Base-by-base conservation (phyloP, 495 filamentous ascomycete species). In the Hypoxylon fragiforme region DNA sequence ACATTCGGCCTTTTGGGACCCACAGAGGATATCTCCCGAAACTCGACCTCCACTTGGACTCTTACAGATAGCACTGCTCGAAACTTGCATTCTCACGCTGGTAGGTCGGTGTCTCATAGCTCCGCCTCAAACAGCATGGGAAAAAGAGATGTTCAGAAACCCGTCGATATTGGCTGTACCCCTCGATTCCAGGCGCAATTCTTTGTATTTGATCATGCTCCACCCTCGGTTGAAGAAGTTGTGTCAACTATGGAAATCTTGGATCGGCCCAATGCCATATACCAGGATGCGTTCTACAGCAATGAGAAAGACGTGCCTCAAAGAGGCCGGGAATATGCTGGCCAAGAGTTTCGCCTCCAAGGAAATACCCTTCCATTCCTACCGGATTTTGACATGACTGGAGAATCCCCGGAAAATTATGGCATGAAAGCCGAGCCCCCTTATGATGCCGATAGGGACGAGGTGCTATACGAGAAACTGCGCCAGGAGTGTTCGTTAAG, bases 221-320 rank as follows among this genome's bases (percentile, higher is more conserved):
- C 79, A 14, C 78, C 78, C 0, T 68, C 72, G 4, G 41, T 16
- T 2, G 41, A 57, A 35, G 75, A 73, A 30, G 69, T 80, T 1
- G 39, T 66, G 6, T 73, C 70, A n/a, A 75, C 72, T 9, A 72
- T 80, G 70, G 57, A 72, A 36, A 64, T 41, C 21, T 68, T 61
- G 57, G 70, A 60, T 62, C 63, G 74, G 3, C 77, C 77, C 1
- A 59, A 54, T 35, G 76, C 88, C 16, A 79, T 96, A 38, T 95
- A 97, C 56, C 89, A 90, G 65, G 87, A 91, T 62, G 85, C 92
- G 12, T 91, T 86, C 60, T 97, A 96, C 62, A 88, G 90, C 54
- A 76, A 90, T n/a, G 88, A 92, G 44, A 77, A 71, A 45, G 94
- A 98, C 71, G 88, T 96, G 2, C 95, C 95, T 6, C 80, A 88